Evolutionary conservation across 129 eudicot genomes (phyloP), one percentile per base, ranked within the genome.

Genomic region (Chrysanthemum makinoi): DNA sequence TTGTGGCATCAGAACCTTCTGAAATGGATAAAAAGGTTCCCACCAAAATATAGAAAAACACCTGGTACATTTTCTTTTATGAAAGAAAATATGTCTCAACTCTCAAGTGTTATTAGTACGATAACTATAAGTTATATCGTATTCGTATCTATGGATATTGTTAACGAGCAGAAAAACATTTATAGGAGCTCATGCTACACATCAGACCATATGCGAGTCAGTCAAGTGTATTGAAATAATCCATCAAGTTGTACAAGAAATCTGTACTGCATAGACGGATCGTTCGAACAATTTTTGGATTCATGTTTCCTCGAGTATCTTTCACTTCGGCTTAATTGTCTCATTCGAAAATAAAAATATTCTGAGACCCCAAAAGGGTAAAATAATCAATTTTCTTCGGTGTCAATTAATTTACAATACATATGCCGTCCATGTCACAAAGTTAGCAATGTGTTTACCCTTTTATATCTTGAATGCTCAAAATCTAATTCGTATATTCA

Each of bases 361-460:
- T 43, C 75, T 11, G 47, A 13, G 14, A 64, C 13, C 43, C 48
- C 16, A 13, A 1, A 20, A 71, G 55, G 24, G 22, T 55, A 17
- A 6, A 20, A 44, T 71, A 18, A 17, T 18, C 55, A 20, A 14
- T 19, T 44, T n/a, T n/a, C n/a, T n/a, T n/a, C n/a, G n/a, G n/a
- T n/a, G n/a, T n/a, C n/a, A n/a, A n/a, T n/a, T n/a, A n/a, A n/a
- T n/a, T 2, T 26, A 58, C 28, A 46, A 46, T 72, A 6, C 7
- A 72, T 17, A 47, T 48, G 77, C 69, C 68, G 76, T 49, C 68
- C 67, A 5, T 72, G 49, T 60, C 68, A 72, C 68, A 72, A 72
- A 16, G 59, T 60, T 72, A 72, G 46, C 58, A 22, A 44, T 14
- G 43, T 7, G n/a, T n/a, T n/a, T n/a, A n/a, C n/a, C n/a, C n/a